A percentile compares a stretch with the other conserved stretches of the same genome.
phyloP scores from a whole-genome alignment of 1,284 basidiomycete genomes.

The Paramarasmius palmivorus region DNA sequence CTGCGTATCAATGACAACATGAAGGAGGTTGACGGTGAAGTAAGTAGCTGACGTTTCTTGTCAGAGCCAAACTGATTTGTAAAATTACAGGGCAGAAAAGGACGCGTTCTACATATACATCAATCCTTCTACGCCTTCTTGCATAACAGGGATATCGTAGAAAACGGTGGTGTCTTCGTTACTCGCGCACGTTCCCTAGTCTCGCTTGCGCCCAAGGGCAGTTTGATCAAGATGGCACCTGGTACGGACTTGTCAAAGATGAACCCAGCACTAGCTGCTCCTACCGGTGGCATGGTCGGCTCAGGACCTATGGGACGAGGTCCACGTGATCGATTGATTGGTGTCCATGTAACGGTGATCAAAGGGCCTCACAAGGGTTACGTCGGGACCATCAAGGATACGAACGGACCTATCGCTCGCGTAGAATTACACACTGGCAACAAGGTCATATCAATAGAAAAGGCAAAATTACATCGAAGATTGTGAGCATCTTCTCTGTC shows the following conservation, averaged over 20 bases:
- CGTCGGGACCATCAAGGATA: constrained; percentile 92
- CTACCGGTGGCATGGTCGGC: constrained; percentile 79
- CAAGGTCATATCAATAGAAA: constrained; percentile 87
- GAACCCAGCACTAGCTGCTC: constrained; percentile 81
- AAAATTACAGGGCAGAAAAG: constrained; percentile 72
- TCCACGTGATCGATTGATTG: constrained; percentile 83
- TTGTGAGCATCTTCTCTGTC: constrained; percentile 55
- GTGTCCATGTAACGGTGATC: constrained; percentile 78
- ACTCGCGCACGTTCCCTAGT: constrained; percentile 78
- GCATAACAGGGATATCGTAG: constrained; percentile 87
- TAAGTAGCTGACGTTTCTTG: constrained; percentile 34
- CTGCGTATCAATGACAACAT: constrained; percentile 87
- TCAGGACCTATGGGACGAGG: constrained; percentile 72
- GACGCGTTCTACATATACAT: constrained; percentile 92
- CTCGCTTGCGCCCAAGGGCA: constrained; percentile 85
- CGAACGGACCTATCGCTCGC: constrained; percentile 84
- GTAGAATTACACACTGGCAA: constrained; percentile 93
- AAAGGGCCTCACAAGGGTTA: constrained; percentile 93
- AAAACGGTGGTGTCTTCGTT: constrained; percentile 95
- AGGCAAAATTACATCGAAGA: constrained; percentile 78
- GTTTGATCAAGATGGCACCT: constrained; percentile 55
- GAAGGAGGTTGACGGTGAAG: constrained; percentile 91
- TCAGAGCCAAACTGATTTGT: constrained; percentile 5
- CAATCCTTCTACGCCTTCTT: constrained; percentile 95
- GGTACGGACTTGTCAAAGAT: constrained; percentile 89